phyloP scores from a whole-genome alignment of 1,139 yeast species.

The Blastobotrys ciferrii region DNA sequence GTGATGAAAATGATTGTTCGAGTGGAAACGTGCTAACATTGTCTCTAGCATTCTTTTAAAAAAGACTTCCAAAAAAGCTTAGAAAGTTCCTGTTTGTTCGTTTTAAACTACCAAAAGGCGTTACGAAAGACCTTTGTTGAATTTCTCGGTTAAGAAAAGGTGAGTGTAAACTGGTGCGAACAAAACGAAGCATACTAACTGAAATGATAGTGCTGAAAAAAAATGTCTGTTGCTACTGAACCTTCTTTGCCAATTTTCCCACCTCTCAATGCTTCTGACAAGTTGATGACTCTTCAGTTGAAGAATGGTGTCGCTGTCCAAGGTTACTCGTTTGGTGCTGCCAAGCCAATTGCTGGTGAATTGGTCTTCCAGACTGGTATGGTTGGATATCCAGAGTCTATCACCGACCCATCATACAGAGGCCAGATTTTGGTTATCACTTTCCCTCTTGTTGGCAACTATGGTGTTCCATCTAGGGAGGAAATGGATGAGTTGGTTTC shows the following conservation, averaged over 20 bases:
- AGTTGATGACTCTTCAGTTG: conserved; percentile 85
- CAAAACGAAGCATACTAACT: conserved; percentile 1
- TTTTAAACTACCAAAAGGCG: too few species aligned
- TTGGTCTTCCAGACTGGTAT: conserved; percentile 98
- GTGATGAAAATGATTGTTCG: background rate
- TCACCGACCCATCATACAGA: conserved; percentile 96
- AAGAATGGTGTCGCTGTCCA: conserved; percentile 86
- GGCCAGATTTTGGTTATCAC: conserved; percentile 98
- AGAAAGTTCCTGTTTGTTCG: background rate
- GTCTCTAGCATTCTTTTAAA: conserved; percentile 4
- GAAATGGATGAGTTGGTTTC: conserved; percentile 72
- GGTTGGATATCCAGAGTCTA: conserved; percentile 97
- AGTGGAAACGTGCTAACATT: background rate
- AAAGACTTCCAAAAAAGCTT: background rate
- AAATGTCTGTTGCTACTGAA: conserved; percentile 9
- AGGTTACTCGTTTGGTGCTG: conserved; percentile 98
- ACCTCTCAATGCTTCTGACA: conserved; percentile 78
- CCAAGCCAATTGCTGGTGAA: conserved; percentile 88
- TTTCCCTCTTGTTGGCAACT: conserved; percentile 95
- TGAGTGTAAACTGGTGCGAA: background rate
- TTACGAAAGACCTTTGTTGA: too few species aligned
- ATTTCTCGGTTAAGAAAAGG: conserved; percentile 1
- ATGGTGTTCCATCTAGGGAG: conserved; percentile 95
- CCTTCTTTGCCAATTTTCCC: conserved; percentile 70
- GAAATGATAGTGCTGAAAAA: background rate